These are phyloP conservation scores for Aspergillus egyptiacus DNA, from an alignment of 495 filamentous ascomycete genomes.

Conservation along the genomic window DNA sequence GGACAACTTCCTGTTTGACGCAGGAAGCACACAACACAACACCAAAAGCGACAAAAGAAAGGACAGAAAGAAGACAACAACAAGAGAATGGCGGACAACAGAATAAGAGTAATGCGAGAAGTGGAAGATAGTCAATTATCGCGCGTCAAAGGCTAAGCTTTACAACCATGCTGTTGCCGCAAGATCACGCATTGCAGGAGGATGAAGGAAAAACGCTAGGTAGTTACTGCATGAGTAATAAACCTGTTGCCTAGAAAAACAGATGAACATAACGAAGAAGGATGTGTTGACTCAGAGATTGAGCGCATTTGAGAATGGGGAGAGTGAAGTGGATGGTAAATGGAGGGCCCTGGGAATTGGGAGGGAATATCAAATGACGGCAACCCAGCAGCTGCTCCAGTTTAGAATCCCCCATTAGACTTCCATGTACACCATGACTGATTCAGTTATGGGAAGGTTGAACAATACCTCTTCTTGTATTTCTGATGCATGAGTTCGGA, in stretches of 20 bases:
- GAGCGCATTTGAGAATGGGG: not conserved
- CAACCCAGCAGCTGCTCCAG: too few relatives aligned
- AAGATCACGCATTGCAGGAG: not conserved
- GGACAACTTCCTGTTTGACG: not conserved
- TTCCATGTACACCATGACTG: too few relatives aligned
- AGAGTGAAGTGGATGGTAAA: not conserved
- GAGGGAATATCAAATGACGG: not conserved
- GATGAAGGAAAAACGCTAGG: not conserved
- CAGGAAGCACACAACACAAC: not conserved
- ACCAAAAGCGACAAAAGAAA: not conserved
- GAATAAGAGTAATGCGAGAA: not conserved
- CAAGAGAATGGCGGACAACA: not conserved
- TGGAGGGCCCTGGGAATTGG: too few relatives aligned
- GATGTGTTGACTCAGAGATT: not conserved
- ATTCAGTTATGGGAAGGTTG: too few relatives aligned
- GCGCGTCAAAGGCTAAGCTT: not conserved
- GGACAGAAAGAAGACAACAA: not conserved
- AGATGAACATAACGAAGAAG: not conserved
- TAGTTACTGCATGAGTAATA: not conserved
- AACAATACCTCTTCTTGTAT: too few relatives aligned
- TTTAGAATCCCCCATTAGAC: too few relatives aligned
- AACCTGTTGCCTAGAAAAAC: not conserved
- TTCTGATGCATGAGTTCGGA: too few relatives aligned
- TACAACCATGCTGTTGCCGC: not conserved
- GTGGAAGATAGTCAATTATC: not conserved